Base-by-base conservation (phyloP, 2,329 filamentous ascomycete genomes). In the Ascochyta clinopodiicola region DNA sequence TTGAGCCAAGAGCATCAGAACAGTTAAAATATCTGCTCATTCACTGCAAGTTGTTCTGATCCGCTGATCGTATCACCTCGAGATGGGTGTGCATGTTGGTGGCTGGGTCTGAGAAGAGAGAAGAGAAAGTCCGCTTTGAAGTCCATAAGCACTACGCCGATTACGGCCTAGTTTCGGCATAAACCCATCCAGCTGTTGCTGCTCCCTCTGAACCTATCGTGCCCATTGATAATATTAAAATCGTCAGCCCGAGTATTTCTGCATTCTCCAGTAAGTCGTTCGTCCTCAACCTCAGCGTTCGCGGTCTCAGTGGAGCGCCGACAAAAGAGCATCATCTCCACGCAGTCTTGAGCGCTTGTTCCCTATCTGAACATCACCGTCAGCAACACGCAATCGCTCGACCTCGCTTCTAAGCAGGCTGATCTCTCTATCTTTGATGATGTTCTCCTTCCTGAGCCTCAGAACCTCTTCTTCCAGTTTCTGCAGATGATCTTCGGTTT, bases 131-230 rank as follows among this genome's bases (percentile, higher is more conserved):
- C 15, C 39, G 34, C 19, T 13, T 29, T 35, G 39, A 40, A n/a
- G n/a, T 44, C 36, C 27, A 29, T 21, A 7, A 2, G 25, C 40
- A 38, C 51, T 49, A 44, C 12, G 15, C 40, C 40, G 3, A 2
- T 45, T 36, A 19, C 21, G 25, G 34, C 29, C 45, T 49, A 55
- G 51, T 21, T n/a, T 29, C 51, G 35, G 45, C 25, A 39, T 9
- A 38, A 22, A 19, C 5, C 12, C 36, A 5, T 17, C 3, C 2
- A 3, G 13, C 8, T 9, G 17, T 21, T 17, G 12, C 8, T 10
- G 1, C 21, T 22, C 19, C 4, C 8, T 3, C 13, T 6, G 13
- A 38, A 21, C 17, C 36, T 10, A 38, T 22, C 19, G 12, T 24
- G 36, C 12, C 13, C 3, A 24, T 22, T 19, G 8, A 38, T 12